These are phyloP conservation scores for Entomophthora muscae DNA, from an alignment of 371 early-diverging fungal species.

Conservation along the genomic window DNA sequence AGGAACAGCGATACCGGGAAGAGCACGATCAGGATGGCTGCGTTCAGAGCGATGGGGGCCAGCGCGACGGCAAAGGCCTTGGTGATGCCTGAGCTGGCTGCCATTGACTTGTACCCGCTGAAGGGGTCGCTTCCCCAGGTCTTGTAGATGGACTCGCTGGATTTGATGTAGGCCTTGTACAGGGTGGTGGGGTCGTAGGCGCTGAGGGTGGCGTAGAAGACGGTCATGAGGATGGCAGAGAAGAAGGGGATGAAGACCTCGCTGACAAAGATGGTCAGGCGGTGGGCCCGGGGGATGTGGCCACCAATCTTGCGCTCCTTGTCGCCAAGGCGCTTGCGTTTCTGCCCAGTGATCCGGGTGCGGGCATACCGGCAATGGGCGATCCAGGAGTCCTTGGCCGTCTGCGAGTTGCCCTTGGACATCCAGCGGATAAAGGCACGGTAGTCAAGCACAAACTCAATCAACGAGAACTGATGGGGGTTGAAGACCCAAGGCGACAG, in stretches of 20 bases:
- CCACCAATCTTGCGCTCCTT: constrained; percentile 27
- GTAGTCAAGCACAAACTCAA: constrained; percentile 62
- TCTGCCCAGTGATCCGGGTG: constrained; percentile 62
- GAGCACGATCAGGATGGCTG: constrained; percentile 37
- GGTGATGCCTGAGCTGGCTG: background rate
- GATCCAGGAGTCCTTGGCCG: constrained; percentile 65
- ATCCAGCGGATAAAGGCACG: constrained; percentile 64
- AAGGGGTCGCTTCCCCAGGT: background rate
- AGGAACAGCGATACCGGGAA: constrained; percentile 49
- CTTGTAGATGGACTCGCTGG: background rate
- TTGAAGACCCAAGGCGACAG: constrained; percentile 70
- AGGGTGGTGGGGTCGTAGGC: background rate
- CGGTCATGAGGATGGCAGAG: constrained; percentile 35
- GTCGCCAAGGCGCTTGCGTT: constrained; percentile 44
- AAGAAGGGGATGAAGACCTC: constrained; percentile 55
- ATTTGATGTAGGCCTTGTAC: background rate
- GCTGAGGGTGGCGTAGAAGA: constrained; percentile 16
- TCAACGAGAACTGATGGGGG: constrained; percentile 57
- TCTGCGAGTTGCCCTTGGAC: constrained; percentile 50
- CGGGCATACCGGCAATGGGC: constrained; percentile 47
- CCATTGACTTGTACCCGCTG: background rate
- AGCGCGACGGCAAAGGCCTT: constrained; percentile 27
- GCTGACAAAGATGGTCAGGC: constrained; percentile 44
- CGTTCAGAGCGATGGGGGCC: constrained; percentile 54
- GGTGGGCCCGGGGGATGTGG: constrained; percentile 45